Evolutionary conservation across 2,329 filamentous ascomycete species (phyloP), one percentile per base, ranked within the genome.

Genomic region (Hirsutella minnesotensis): DNA sequence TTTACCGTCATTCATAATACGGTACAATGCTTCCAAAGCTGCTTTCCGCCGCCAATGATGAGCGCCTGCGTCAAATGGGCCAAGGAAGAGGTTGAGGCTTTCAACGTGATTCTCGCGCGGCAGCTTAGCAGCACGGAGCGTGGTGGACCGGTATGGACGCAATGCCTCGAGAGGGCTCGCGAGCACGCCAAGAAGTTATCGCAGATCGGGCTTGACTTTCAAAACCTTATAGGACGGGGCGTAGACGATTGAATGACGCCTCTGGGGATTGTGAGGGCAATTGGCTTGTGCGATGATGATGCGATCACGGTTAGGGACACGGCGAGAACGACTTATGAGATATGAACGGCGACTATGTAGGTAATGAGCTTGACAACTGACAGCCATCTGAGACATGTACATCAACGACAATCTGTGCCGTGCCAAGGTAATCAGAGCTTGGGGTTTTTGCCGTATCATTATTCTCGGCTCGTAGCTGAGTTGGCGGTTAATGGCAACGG

Each of bases 51-150:
- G 21, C 72, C 80, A 13, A 86, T 92, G 69, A 94, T 92, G 75
- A 94, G 87, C 55, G 88, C 89, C 0, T 94, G 88, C 53, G 90
- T 98, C 54, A 94, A 90, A 58, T 98, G 92, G 92, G 89, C 88
- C n/a, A 96, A 95, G 63, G 83, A 92, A 53, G 81, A 94, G 58
- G 79, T 96, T 2, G 89, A 95, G 53, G 80, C 80, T 2, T 96
- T 96, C 69, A 96, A 95, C 55, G 73, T 72, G 38, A 79, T 92
- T 40, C 69, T 98, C 31, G 78, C 75, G 30, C 73, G 90, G 46
- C 92, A 96, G 64, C 68, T 98, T 47, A 94, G 87, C 63, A 88
- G 85, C 57, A 84, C 92, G 3, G 83, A 94, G 47, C 74, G 71
- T 40, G 80, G 75, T n/a, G 82, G 83, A 13, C 72, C 78, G 37